Evolutionary conservation across 495 filamentous ascomycete species (phyloP), one percentile per base, ranked within the genome.

Genomic region (Rhizodiscina lignyota): DNA sequence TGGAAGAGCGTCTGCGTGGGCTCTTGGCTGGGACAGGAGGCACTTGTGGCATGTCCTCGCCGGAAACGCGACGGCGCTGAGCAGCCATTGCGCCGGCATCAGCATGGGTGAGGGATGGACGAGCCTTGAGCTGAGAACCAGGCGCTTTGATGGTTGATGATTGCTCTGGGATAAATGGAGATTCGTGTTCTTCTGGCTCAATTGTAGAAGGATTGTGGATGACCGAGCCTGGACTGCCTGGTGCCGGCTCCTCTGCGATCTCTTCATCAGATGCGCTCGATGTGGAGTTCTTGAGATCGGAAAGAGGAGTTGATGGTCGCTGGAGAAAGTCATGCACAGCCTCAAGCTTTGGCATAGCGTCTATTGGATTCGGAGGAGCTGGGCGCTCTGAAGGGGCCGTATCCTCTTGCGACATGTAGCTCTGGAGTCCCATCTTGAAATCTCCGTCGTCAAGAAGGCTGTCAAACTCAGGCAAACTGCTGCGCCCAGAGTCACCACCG

Each of bases 171-270:
- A 97, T 69, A 11, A 60, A 53, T 5, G 73, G 68, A 4, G 68
- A 70, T 5, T 72, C 64, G 3, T 23, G 26, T 8, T 33, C 27
- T 18, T 46, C 36, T 5, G 59, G 37, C 37, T 65, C 48, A 8
- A 23, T 23, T 16, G 20, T 35, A 10, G 17, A 72, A 15, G 82
- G 71, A 43, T 82, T 82, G 38, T 83, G 79, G 42, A 94, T 91
- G 18, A 94, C 85, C n/a, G 89, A 94, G 20, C 89, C 83, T 6
- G 84, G 83, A 2, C 87, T 93, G 23, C 79, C 75, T 2, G 80
- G 78, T 34, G 81, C 74, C 30, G 70, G 62, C 21, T 66, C 66
- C 1, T 63, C 52, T 18, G 59, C 58, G 11, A 64, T 66, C 39
- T 70, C 67, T 46, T 70, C 69, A 37, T 66, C 64, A 1, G 66